Evolutionary conservation across 306 rosid genomes (phyloP), one percentile per base, ranked within the genome.

Genomic region (Prunus armeniaca): DNA sequence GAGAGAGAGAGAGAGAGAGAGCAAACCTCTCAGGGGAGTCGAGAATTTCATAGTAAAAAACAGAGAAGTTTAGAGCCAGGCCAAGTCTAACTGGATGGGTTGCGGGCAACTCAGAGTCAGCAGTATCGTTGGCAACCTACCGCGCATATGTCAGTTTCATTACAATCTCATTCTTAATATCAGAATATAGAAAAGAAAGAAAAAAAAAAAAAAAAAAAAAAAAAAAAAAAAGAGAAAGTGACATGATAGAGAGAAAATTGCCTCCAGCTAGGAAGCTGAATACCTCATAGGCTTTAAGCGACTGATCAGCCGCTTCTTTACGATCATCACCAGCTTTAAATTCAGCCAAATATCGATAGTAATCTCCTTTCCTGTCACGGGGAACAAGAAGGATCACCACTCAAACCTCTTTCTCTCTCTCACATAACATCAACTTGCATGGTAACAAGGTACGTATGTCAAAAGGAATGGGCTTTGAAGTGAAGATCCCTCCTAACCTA

Each of bases 11-110:
- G 19, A 55, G 25, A 25, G 18, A 11, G 19, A 28, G 27, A 13
- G 61, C 34, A 22, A 52, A 87, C 93, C 96, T 85, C 82, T 91
- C 96, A 50, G 93, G 81, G 68, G 91, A 91, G 79, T 88, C 88
- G 73, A 87, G 83, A 78, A 91, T 91, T 72, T 91, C 96, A 71
- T 87, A 91, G 84, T 88, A 87, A 58, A 91, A 91, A 71, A 91
- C 96, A 30, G 96, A 91, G 74, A 82, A 88, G 83, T 91, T 88
- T 81, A 88, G 78, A 55, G 93, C 91, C 80, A 91, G 72, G 51
- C 91, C 93, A 82, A 88, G 76, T 75, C 96, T 83, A 58, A 87
- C 83, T 32, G 91, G 90, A 79, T 88, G 90, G 3, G 93, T 87
- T 64, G 93, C 83, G 47, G 93, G 71, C 79, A 88, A 75, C 76